phyloP scores from a whole-genome alignment of 306 rosid genomes.

The Ceratonia siliqua region DNA sequence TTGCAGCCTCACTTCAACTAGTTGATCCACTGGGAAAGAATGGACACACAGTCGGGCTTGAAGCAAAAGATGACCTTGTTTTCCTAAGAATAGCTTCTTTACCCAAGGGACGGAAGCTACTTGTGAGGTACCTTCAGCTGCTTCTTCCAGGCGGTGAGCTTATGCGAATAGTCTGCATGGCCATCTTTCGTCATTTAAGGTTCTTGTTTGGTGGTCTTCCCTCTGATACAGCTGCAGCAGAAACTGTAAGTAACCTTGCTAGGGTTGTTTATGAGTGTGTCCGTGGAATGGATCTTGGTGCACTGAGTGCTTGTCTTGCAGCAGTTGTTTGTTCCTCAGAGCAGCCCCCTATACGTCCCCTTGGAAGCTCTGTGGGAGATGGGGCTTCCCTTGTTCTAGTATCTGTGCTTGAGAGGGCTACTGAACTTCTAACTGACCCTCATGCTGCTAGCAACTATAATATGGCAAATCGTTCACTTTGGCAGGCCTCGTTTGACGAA shows the following conservation, averaged over 20 bases:
- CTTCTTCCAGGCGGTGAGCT: slow-evolving; percentile 80
- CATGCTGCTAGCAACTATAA: slow-evolving; percentile 73
- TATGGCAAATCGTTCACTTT: slow-evolving; percentile 65
- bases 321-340: slow-evolving; percentile 88
- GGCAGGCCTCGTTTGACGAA: slow-evolving; percentile 95
- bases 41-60: slow-evolving; percentile 66
- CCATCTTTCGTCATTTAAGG: slow-evolving; percentile 83
- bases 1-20: slow-evolving; percentile 83
- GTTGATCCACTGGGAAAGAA: slow-evolving; percentile 87
- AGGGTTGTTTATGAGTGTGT: slow-evolving; percentile 65
- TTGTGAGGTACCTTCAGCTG: slow-evolving; percentile 68
- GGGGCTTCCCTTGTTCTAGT: slow-evolving; percentile 84
- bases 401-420: slow-evolving; percentile 89
- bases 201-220: slow-evolving; percentile 85
- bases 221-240: slow-evolving; percentile 68
- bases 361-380: slow-evolving; percentile 85
- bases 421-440: slow-evolving; percentile 82
- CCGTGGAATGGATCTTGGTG: slow-evolving; percentile 80
- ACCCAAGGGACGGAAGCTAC: slow-evolving; percentile 87
- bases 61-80: slow-evolving; percentile 78
- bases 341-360: slow-evolving; percentile 93
- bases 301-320: slow-evolving; percentile 94
- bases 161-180: slow-evolving; percentile 89
- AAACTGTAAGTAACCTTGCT: slow-evolving; percentile 66
- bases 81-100: slow-evolving; percentile 83